These are phyloP conservation scores for Paraconiothyrium sp. DNA, from an alignment of 2,329 filamentous ascomycete species.

Conservation along the genomic window DNA sequence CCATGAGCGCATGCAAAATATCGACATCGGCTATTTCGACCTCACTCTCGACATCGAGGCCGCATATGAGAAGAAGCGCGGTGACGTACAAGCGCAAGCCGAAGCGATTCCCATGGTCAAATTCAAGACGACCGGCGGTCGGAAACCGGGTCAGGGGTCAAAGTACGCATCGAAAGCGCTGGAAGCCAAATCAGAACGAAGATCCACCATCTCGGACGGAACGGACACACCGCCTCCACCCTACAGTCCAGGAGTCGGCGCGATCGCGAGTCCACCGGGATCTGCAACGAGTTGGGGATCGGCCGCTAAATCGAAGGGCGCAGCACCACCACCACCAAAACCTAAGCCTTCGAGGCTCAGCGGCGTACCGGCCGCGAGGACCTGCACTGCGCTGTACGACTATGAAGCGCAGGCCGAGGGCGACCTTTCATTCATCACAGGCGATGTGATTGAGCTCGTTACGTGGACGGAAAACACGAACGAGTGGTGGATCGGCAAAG, in stretches of 20 bases:
- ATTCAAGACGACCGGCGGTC: conserved; percentile 86
- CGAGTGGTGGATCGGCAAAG: conserved; percentile 93
- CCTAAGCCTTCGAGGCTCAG: conserved; percentile 77
- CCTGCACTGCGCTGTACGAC: conserved; percentile 90
- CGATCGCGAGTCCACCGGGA: conserved; percentile 38
- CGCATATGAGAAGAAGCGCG: conserved; percentile 87
- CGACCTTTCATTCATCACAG: conserved; percentile 87
- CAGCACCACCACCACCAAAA: conserved; percentile 61
- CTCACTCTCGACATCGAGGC: conserved; percentile 90
- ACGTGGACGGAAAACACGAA: conserved; percentile 87
- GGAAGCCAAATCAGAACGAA: conserved; percentile 45
- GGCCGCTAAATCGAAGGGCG: conserved; percentile 59
- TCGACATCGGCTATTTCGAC: conserved; percentile 98
- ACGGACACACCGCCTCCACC: conserved; percentile 52
- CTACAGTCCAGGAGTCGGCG: conserved; percentile 44
- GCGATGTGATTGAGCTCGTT: conserved; percentile 90
- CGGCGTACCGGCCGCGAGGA: conserved; percentile 73
- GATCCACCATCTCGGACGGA: conserved; percentile 41
- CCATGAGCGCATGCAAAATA: conserved; percentile 96
- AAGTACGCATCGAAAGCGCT: conserved; percentile 53
- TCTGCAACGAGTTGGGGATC: conserved; percentile 54
- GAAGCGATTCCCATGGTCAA: conserved; percentile 86
- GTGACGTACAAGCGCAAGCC: conserved; percentile 83
- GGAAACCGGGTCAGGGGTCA: conserved; percentile 47
- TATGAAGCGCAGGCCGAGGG: conserved; percentile 96